Evolutionary conservation across 352 stramenopile genomes (phyloP).

Genomic region (Globisporangium yorkense): DNA sequence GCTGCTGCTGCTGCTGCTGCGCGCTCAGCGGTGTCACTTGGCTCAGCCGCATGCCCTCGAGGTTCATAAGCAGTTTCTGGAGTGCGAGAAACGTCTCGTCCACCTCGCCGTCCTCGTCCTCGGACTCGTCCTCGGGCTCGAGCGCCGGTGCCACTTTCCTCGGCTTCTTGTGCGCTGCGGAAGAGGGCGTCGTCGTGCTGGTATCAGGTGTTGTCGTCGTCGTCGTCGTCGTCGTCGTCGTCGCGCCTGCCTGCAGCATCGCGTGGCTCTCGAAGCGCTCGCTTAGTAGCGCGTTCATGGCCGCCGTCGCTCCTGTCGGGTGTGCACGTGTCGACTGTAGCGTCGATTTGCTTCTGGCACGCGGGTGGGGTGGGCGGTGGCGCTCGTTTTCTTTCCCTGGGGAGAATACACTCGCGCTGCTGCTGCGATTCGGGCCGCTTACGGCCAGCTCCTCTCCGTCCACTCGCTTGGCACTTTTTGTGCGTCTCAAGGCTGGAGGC

Average conservation of each 20-base stretch:
- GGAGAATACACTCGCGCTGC: too few species aligned
- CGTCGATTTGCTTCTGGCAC: too few species aligned
- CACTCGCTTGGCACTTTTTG: too few species aligned
- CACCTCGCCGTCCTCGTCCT: constrained; percentile 61
- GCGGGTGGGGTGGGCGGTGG: too few species aligned
- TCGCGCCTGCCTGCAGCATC: background rate
- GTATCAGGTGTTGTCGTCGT: background rate
- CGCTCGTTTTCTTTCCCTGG: too few species aligned
- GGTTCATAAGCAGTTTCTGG: constrained; percentile 62
- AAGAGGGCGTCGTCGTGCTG: background rate
- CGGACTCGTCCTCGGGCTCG: constrained; percentile 22
- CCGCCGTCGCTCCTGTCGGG: too few species aligned
- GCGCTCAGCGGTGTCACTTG: constrained; percentile 14
- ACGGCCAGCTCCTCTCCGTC: too few species aligned
- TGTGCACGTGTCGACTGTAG: too few species aligned
- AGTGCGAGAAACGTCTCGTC: constrained; percentile 79
- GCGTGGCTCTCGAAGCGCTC: too few species aligned
- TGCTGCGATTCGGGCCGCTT: too few species aligned
- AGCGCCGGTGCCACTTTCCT: constrained; percentile 47
- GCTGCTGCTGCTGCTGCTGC: constrained; percentile 5
- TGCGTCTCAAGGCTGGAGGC: too few species aligned
- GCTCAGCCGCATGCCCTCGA: constrained; percentile 36
- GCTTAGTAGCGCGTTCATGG: too few species aligned
- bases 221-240: background rate
- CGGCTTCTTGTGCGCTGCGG: constrained; percentile 15